Evolutionary conservation across 2,329 filamentous ascomycete genomes (phyloP).

Genomic region (Neocatenulostroma microsporum): DNA sequence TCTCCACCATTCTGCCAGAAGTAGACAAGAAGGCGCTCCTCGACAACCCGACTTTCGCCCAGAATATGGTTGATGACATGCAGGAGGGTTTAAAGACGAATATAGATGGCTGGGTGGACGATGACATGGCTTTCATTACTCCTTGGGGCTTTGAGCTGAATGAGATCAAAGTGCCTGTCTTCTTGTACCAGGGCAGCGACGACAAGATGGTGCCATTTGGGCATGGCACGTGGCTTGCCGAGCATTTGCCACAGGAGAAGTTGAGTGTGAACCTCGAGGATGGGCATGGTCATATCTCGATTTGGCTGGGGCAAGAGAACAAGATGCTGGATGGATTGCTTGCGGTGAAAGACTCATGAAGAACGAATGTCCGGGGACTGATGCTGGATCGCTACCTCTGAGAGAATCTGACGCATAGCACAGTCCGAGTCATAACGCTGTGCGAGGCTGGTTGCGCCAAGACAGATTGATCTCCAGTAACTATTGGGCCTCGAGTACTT

Average conservation of each 20-base stretch:
- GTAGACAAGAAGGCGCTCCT: too few species aligned
- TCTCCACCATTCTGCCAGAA: too few species aligned
- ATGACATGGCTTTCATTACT: slow-evolving; percentile 17
- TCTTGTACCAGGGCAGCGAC: slow-evolving; percentile 19
- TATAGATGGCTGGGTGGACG: slow-evolving; percentile 22
- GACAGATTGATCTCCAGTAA: too few species aligned
- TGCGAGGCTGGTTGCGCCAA: too few species aligned
- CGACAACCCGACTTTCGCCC: slow-evolving; percentile 7
- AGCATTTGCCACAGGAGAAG: slow-evolving; percentile 15
- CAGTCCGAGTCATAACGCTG: too few species aligned
- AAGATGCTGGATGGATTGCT: slow-evolving; percentile 13
- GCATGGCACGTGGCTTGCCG: slow-evolving; percentile 20
- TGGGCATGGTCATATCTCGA: slow-evolving; percentile 19
- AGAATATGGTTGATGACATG: slow-evolving; percentile 4
- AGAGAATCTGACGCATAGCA: too few species aligned
- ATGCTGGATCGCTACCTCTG: too few species aligned
- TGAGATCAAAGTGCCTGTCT: slow-evolving; percentile 19
- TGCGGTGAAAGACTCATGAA: slow-evolving; percentile 1
- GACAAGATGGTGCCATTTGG: slow-evolving; percentile 21
- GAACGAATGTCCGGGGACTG: too few species aligned
- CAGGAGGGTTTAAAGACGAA: slow-evolving; percentile 13
- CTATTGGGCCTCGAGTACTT: too few species aligned
- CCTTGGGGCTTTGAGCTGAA: slow-evolving; percentile 21
- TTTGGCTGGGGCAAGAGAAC: slow-evolving; percentile 10
- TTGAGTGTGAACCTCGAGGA: slow-evolving; percentile 15